A percentile compares a stretch with the other conserved stretches of the same genome.
Evolutionary conservation across 495 filamentous ascomycete genomes (phyloP).

Genomic region (Amorphotheca resinae): DNA sequence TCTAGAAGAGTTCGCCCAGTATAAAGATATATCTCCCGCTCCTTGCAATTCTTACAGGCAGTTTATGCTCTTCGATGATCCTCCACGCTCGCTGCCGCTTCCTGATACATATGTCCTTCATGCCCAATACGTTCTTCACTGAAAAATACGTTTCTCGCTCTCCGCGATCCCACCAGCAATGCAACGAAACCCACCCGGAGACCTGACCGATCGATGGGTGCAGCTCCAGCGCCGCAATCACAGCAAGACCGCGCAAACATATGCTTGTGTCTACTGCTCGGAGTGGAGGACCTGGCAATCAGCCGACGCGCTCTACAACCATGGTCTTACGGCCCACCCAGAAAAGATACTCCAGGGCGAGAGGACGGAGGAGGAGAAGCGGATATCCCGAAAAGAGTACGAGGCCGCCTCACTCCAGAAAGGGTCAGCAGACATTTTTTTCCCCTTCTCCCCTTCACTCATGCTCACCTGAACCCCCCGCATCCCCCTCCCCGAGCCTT

Average conservation of each 20-base stretch:
- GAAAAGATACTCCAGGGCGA: neutral
- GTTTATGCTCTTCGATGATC: too few relatives aligned
- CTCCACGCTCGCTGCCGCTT: too few relatives aligned
- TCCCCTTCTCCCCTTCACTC: neutral
- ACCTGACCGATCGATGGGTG: conserved; percentile 7
- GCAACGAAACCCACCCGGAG: too few relatives aligned
- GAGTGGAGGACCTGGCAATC: neutral
- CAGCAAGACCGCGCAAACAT: neutral
- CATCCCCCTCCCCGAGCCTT: too few relatives aligned
- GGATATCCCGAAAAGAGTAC: neutral
- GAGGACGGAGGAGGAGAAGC: neutral
- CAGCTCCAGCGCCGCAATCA: conserved; percentile 1
- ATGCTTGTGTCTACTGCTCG: conserved; percentile 4
- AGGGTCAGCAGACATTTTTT: conserved; percentile 1
- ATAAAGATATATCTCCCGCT: too few relatives aligned
- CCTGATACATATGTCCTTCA: too few relatives aligned
- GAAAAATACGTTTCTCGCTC: too few relatives aligned
- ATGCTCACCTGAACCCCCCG: too few relatives aligned
- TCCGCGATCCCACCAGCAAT: too few relatives aligned
- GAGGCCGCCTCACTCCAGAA: neutral
- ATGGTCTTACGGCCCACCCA: neutral
- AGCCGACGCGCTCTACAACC: conserved; percentile 1
- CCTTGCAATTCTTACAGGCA: too few relatives aligned
- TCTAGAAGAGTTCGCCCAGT: too few relatives aligned
- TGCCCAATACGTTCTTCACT: too few relatives aligned